phyloP scores from a whole-genome alignment of 2,329 filamentous ascomycete species.

The Ceratocystis eucalypticola region DNA sequence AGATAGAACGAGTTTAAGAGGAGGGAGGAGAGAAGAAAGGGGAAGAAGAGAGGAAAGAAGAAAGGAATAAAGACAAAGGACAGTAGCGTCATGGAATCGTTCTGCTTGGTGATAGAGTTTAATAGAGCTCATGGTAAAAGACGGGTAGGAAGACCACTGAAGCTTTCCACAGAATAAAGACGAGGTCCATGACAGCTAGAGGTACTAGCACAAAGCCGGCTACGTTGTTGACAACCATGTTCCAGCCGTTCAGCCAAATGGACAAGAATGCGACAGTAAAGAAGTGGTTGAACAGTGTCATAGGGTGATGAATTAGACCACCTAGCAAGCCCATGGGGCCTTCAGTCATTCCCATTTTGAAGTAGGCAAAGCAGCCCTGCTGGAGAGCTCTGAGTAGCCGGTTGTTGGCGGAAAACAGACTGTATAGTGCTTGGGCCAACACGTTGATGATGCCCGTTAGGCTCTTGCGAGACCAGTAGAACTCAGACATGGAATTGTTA shows the following conservation, averaged over 20 bases:
- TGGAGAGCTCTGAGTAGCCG: constrained; percentile 66
- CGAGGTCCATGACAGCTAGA: constrained; percentile 48
- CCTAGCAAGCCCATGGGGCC: constrained; percentile 71
- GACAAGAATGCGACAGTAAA: constrained; percentile 83
- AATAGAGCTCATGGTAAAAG: constrained; percentile 51
- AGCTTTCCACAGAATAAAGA: constrained; percentile 66
- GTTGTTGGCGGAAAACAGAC: constrained; percentile 77
- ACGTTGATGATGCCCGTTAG: constrained; percentile 88
- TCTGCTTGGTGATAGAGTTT: not conserved
- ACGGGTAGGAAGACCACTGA: constrained; percentile 73
- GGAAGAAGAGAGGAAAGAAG: not conserved
- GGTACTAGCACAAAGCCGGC: constrained; percentile 47
- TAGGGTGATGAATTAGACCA: constrained; percentile 64
- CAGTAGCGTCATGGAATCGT: not conserved
- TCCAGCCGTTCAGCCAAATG: constrained; percentile 51
- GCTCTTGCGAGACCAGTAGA: constrained; percentile 80
- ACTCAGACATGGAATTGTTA: constrained; percentile 51
- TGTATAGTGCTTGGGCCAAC: constrained; percentile 86
- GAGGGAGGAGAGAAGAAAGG: not conserved
- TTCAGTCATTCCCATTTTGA: constrained; percentile 60
- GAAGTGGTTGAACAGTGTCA: constrained; percentile 79
- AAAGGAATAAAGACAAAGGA: too few relatives aligned
- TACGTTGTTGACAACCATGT: constrained; percentile 31
- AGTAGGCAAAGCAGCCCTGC: constrained; percentile 85
- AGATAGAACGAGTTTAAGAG: not conserved